Evolutionary conservation across 352 stramenopile species (phyloP), one percentile per base, ranked within the genome.

Genomic region (Pythium grandisporangium): DNA sequence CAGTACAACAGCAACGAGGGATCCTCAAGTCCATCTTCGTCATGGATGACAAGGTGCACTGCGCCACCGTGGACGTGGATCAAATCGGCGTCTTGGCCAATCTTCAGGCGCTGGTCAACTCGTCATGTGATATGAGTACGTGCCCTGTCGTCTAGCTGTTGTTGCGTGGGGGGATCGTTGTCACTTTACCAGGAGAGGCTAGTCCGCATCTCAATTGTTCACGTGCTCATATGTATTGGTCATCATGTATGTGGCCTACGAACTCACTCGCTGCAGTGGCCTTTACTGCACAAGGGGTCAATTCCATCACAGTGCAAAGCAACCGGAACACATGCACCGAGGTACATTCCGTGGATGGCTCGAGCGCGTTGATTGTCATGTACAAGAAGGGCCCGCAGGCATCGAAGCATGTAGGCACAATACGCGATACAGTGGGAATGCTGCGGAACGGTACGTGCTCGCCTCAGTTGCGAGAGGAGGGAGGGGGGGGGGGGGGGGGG

Each of bases 21-120:
- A 90, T 96, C 33, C 51, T 92, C 33, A 93, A 92, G 56, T 82
- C 80, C 6, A 80, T 95, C 35, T 71, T 95, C n/a, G 83, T 96
- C 26, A 80, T 73, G 13, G 84, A 96, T 29, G 74, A 84, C 34
- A 61, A 66, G 2, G 71, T 95, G 23, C 80, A 75, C 35, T 88
- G 78, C 38, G 69, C 82, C 30, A 95, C 82, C 20, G 68, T 73
- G 30, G 79, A 95, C 30, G 83, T 96, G 23, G 86, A 96, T 49
- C 79, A 94, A 40, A 87, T 96, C 48, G 86, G 83, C 19, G 74
- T 96, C 23, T 60, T 96, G 13, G 84, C 86, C 24, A 96, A 96
- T 45, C 52, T 96, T 17, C 80, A 95, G 48, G 73, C 78, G 41
- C 71, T 96, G 13, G 64, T 93, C 27, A 88, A 86, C 54, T 62